Percentiles rank a stretch among this genome's conserved stretches.
These are phyloP conservation scores for Boletus coccyginus DNA, from an alignment of 768 basidiomycete species.

Conservation along the genomic window DNA sequence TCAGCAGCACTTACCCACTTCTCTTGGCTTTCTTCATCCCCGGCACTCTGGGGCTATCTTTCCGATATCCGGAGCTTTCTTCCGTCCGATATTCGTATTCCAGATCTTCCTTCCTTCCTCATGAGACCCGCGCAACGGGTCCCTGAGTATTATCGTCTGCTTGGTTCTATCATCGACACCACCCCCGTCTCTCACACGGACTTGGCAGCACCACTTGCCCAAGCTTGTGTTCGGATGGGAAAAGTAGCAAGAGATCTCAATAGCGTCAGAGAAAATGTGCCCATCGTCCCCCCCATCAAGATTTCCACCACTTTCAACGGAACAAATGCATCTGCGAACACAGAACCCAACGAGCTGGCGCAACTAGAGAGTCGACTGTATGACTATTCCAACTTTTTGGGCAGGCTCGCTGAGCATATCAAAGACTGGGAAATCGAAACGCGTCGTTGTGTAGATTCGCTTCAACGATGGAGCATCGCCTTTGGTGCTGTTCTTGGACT, in stretches of 20 bases:
- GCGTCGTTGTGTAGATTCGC: slow-evolving; percentile 40
- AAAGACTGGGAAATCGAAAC: slow-evolving; percentile 54
- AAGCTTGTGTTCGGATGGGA: slow-evolving; percentile 44
- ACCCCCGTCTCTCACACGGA: slow-evolving; percentile 62
- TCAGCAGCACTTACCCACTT: slow-evolving; percentile 62
- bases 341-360: slow-evolving; percentile 45
- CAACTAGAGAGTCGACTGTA: slow-evolving; percentile 50
- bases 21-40: slow-evolving; percentile 35
- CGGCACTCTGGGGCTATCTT: slow-evolving; percentile 55
- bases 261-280: slow-evolving; percentile 39
- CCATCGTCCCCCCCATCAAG: background rate
- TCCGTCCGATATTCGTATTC: slow-evolving; percentile 67
- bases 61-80: slow-evolving; percentile 45
- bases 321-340: slow-evolving; percentile 19
- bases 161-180: slow-evolving; percentile 64
- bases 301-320: background rate
- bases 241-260: slow-evolving; percentile 68
- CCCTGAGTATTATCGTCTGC: slow-evolving; percentile 84
- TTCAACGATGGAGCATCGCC: slow-evolving; percentile 55
- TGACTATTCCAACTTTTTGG: slow-evolving; percentile 50
- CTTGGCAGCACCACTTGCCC: slow-evolving; percentile 32
- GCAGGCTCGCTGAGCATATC: slow-evolving; percentile 51
- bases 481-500: slow-evolving; percentile 65
- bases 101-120: slow-evolving; percentile 85
- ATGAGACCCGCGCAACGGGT: slow-evolving; percentile 96